Conservation (phyloP, 106 monocot genomes). For the Dendrobium chrysotoxum region DNA sequence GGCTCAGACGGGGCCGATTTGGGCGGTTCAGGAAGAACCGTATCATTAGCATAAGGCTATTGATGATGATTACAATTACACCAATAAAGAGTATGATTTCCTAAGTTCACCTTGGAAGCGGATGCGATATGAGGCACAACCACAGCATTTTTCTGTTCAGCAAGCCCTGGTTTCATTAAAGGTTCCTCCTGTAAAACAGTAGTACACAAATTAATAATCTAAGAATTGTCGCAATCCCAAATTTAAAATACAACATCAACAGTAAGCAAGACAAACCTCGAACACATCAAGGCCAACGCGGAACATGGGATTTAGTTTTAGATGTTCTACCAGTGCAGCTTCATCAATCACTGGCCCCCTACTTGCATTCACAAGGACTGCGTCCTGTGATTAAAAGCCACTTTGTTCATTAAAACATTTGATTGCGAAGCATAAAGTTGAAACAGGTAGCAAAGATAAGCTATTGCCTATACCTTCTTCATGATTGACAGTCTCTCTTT, state of each 20-base stretch:
- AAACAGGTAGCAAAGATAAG: neutral
- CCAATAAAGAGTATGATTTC: neutral
- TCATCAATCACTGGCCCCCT: conserved; percentile 97
- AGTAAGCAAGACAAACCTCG: conserved; percentile 50
- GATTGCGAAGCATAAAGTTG: neutral
- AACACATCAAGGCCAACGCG: conserved; percentile 98
- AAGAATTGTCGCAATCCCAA: neutral
- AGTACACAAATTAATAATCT: neutral
- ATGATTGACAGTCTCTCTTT: conserved; percentile 86
- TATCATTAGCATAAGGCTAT: too few species aligned
- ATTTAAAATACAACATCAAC: neutral
- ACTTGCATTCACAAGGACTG: conserved; percentile 94
- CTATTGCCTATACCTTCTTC: conserved; percentile 65
- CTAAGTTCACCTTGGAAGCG: conserved; percentile 78
- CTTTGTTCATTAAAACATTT: neutral
- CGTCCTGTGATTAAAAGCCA: conserved; percentile 45
- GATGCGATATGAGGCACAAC: conserved; percentile 98
- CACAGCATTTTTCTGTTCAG: conserved; percentile 86
- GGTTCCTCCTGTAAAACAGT: conserved; percentile 74
- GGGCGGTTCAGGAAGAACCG: too few species aligned
- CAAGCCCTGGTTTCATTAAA: conserved; percentile 97
- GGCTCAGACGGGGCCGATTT: too few species aligned
- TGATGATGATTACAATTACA: too few species aligned
- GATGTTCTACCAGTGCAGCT: conserved; percentile 90
- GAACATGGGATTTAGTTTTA: conserved; percentile 88